Conservation (phyloP, 225 moss, liverwort and hornwort genomes). For the Sphagnum contortum region DNA sequence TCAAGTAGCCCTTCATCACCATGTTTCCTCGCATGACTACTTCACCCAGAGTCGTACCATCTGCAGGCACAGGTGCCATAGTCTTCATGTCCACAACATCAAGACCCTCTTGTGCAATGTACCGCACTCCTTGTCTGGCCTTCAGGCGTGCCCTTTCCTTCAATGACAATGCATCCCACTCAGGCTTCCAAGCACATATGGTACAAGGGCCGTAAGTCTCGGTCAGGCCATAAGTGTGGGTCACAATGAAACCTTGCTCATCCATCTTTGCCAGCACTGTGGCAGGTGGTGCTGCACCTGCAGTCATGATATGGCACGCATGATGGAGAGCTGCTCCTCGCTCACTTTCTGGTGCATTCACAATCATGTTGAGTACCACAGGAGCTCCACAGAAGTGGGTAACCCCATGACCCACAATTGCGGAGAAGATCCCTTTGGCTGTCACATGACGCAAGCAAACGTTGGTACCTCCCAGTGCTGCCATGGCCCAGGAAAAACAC, state of each 20-base stretch:
- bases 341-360: constrained; percentile 38
- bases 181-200: constrained; percentile 44
- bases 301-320: constrained; percentile 37
- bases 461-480: constrained; percentile 70
- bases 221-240: constrained; percentile 47
- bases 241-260: constrained; percentile 47
- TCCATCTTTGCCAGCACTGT: constrained; percentile 56
- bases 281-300: constrained; percentile 64
- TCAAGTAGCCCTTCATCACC: constrained; percentile 85
- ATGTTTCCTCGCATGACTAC: constrained; percentile 64
- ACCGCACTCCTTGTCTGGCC: constrained; percentile 68
- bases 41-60: constrained; percentile 57
- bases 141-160: constrained; percentile 41
- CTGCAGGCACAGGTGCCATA: constrained; percentile 39
- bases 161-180: constrained; percentile 30
- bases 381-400: constrained; percentile 82
- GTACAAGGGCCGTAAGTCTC: constrained; percentile 42
- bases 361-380: constrained; percentile 63
- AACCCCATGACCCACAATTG: constrained; percentile 48
- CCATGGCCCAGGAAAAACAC: constrained; percentile 65
- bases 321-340: constrained; percentile 10
- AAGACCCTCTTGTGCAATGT: constrained; percentile 36
- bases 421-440: constrained; percentile 38
- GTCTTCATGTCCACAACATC: constrained; percentile 51
- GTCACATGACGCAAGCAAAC: constrained; percentile 51